Percentiles rank a stretch among this genome's conserved stretches.
Evolutionary conservation across 306 rosid genomes (phyloP).

Genomic region (Castanea mollissima): DNA sequence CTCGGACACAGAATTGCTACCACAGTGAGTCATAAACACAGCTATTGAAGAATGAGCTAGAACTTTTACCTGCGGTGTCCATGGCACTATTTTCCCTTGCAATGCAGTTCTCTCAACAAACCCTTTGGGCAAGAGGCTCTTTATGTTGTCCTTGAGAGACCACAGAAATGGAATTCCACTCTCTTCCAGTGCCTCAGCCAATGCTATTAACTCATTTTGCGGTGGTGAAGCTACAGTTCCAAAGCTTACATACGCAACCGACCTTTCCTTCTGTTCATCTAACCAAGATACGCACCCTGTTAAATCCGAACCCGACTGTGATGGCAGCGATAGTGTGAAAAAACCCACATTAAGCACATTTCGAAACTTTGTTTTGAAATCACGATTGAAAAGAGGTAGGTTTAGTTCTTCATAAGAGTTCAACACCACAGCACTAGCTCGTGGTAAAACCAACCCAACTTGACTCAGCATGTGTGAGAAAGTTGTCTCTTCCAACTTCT

Average conservation of each 20-base stretch:
- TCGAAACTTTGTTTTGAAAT: slow-evolving; percentile 7
- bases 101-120: slow-evolving; percentile 34
- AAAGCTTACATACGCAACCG: slow-evolving; percentile 20
- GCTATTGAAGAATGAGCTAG: slow-evolving; percentile 43
- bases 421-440: slow-evolving; percentile 37
- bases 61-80: slow-evolving; percentile 51
- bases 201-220: slow-evolving; percentile 5
- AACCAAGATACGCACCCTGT: slow-evolving; percentile 29
- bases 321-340: slow-evolving; percentile 2
- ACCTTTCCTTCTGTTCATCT: background rate
- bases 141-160: slow-evolving; percentile 8
- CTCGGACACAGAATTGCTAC: slow-evolving; percentile 47
- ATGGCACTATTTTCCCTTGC: slow-evolving; percentile 42
- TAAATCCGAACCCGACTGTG: slow-evolving; percentile 3
- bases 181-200: slow-evolving; percentile 25
- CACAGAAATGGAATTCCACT: slow-evolving; percentile 19
- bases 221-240: slow-evolving; percentile 17
- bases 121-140: slow-evolving; percentile 27
- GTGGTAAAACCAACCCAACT: slow-evolving; percentile 28
- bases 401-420: slow-evolving; percentile 25
- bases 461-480: slow-evolving; percentile 25
- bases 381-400: background rate
- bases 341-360: slow-evolving; percentile 16
- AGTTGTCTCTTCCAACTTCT: slow-evolving; percentile 13
- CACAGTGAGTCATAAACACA: slow-evolving; percentile 51